A percentile compares a stretch with the other conserved stretches of the same genome.
Conservation (phyloP, 2,329 filamentous ascomycete species). For the Cadophora malorum region DNA sequence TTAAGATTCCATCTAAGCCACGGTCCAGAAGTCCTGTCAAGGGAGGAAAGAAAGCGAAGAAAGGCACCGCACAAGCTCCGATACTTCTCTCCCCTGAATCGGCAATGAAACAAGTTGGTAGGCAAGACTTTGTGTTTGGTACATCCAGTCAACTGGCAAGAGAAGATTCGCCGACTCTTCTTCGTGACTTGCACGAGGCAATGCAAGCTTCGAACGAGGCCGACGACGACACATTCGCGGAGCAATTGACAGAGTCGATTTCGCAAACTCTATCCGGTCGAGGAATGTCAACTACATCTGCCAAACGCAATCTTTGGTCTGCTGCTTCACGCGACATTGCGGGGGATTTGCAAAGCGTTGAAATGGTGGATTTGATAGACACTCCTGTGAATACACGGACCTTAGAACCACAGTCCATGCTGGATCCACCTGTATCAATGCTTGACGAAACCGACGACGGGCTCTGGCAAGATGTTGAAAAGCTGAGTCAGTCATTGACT, state of each 20-base stretch:
- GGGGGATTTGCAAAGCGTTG: conserved; percentile 64
- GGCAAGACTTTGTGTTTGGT: conserved; percentile 83
- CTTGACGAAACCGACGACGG: conserved; percentile 24
- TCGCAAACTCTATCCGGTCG: conserved; percentile 13
- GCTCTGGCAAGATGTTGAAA: conserved; percentile 41
- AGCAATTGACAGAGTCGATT: conserved; percentile 38
- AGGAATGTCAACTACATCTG: conserved; percentile 21
- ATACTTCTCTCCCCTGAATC: conserved; percentile 71
- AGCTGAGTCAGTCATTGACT: conserved; percentile 17
- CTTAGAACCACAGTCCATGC: not conserved
- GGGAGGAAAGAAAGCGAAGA: conserved; percentile 48
- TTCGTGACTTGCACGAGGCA: conserved; percentile 67
- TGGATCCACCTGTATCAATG: conserved; percentile 2
- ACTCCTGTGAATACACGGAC: conserved; percentile 32
- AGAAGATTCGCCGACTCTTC: conserved; percentile 72
- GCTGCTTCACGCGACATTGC: conserved; percentile 71
- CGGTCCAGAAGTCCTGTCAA: conserved; percentile 39
- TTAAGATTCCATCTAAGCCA: conserved; percentile 38
- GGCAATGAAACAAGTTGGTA: conserved; percentile 68
- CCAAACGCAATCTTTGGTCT: conserved; percentile 65
- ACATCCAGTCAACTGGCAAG: conserved; percentile 82
- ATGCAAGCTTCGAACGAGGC: conserved; percentile 63
- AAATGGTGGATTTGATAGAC: conserved; percentile 62
- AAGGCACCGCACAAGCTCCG: conserved; percentile 48
- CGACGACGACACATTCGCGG: conserved; percentile 49